These are phyloP conservation scores for Kwoniella newhampshirensis DNA, from an alignment of 768 basidiomycete genomes.

Conservation along the genomic window DNA sequence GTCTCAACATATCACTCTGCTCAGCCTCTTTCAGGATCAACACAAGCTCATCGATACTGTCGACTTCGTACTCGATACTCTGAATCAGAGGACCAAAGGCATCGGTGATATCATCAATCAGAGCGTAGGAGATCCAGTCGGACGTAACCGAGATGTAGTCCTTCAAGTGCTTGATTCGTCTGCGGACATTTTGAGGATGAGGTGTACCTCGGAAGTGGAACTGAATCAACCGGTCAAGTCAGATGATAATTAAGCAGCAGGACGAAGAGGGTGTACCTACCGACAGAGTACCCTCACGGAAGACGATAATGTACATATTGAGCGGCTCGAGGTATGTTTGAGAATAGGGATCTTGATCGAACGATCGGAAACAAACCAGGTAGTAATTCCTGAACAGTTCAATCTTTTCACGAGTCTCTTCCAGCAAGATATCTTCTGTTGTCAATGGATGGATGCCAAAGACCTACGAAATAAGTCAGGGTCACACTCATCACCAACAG, in stretches of 20 bases:
- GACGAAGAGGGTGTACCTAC: slow-evolving; percentile 58
- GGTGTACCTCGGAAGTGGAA: slow-evolving; percentile 98
- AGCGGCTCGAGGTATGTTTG: slow-evolving; percentile 95
- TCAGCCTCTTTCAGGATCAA: slow-evolving; percentile 92
- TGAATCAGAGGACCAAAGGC: slow-evolving; percentile 98
- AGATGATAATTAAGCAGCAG: background rate
- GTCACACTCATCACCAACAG: background rate
- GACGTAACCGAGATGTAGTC: slow-evolving; percentile 99
- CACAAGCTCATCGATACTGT: slow-evolving; percentile 96
- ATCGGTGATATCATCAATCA: slow-evolving; percentile 99
- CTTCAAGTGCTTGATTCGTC: slow-evolving; percentile 97
- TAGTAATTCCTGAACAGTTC: slow-evolving; percentile 99
- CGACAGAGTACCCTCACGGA: slow-evolving; percentile 91
- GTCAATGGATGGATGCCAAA: slow-evolving; percentile 97
- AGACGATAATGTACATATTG: slow-evolving; percentile 99
- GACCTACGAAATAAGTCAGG: slow-evolving; percentile 61
- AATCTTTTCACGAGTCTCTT: slow-evolving; percentile 99
- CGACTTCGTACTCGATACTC: slow-evolving; percentile 98
- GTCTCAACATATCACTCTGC: slow-evolving; percentile 94
- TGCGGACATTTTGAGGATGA: slow-evolving; percentile 94
- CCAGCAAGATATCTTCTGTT: slow-evolving; percentile 98
- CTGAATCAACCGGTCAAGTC: slow-evolving; percentile 53
- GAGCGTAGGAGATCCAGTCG: slow-evolving; percentile 99
- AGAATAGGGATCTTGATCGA: slow-evolving; percentile 97
- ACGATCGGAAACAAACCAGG: slow-evolving; percentile 96